phyloP scores from a whole-genome alignment of 352 stramenopile genomes.

The Phytopythium oedochilum region DNA sequence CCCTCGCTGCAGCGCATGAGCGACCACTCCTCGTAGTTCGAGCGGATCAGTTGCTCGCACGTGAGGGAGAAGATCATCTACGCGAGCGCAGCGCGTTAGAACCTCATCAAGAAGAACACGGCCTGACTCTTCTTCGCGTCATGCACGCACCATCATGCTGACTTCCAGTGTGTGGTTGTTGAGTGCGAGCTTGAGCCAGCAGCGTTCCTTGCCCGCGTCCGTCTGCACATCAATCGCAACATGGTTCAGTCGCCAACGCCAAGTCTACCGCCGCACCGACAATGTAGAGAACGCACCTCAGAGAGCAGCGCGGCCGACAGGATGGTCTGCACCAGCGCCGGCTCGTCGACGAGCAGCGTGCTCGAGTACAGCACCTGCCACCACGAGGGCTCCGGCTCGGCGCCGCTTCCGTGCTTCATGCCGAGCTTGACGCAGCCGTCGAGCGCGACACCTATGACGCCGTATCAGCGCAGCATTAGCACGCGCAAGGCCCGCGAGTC shows the following conservation, averaged over 20 bases:
- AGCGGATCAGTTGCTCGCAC: constrained; percentile 65
- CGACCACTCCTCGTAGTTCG: constrained; percentile 82
- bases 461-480: not conserved
- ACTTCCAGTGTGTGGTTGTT: constrained; percentile 80
- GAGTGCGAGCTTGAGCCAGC: constrained; percentile 76
- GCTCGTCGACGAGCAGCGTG: constrained; percentile 69
- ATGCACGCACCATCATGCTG: constrained; percentile 57
- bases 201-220: constrained; percentile 57
- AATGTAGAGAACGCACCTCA: constrained; percentile 28
- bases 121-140: not conserved
- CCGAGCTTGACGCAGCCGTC: constrained; percentile 61
- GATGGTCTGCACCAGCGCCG: constrained; percentile 60
- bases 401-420: constrained; percentile 32
- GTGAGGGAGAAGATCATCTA: constrained; percentile 76
- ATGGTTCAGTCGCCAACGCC: not conserved
- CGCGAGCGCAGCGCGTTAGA: not conserved
- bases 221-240: constrained; percentile 20
- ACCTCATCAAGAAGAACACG: not conserved
- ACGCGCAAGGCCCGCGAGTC: not conserved
- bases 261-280: not conserved
- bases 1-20: constrained; percentile 70
- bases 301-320: constrained; percentile 64
- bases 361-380: constrained; percentile 75
- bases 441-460: constrained; percentile 55
- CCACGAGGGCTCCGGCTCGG: constrained; percentile 38